Percentiles rank a stretch among this genome's conserved stretches.
These are phyloP conservation scores for Dioszegia hungarica DNA, from an alignment of 768 basidiomycete genomes.

Conservation along the genomic window DNA sequence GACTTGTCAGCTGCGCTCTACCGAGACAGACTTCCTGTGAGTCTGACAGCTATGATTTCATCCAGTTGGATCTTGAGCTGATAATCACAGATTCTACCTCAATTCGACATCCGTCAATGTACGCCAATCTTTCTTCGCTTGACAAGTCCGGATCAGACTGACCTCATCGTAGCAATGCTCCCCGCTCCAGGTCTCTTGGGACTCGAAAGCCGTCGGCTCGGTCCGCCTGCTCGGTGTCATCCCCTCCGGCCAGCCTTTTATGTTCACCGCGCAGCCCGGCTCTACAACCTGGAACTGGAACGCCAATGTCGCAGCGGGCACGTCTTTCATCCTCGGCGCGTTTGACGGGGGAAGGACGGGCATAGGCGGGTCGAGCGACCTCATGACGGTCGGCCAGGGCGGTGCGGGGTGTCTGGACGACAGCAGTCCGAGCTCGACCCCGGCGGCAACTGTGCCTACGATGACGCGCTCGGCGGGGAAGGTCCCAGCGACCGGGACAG, in stretches of 20 bases:
- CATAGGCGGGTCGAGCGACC: slow-evolving; percentile 61
- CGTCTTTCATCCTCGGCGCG: slow-evolving; percentile 48
- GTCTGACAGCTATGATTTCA: background rate
- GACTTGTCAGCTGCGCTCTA: slow-evolving; percentile 20
- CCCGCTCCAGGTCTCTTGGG: slow-evolving; percentile 36
- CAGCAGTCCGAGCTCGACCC: slow-evolving; percentile 50
- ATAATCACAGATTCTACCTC: slow-evolving; percentile 34
- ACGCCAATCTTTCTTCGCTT: background rate
- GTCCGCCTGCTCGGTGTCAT: slow-evolving; percentile 56
- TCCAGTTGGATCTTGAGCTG: background rate
- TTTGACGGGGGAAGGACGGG: slow-evolving; percentile 31
- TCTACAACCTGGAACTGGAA: slow-evolving; percentile 54
- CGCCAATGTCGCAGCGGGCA: slow-evolving; percentile 59
- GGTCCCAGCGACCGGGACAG: background rate
- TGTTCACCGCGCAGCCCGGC: slow-evolving; percentile 51
- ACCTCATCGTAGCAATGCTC: slow-evolving; percentile 25
- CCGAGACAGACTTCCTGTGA: slow-evolving; percentile 30
- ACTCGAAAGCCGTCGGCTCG: slow-evolving; percentile 24
- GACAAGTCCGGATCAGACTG: background rate
- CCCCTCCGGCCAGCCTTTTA: slow-evolving; percentile 59
- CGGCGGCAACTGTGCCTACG: slow-evolving; percentile 13
- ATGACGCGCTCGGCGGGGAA: slow-evolving; percentile 7
- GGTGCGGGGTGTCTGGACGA: slow-evolving; percentile 57
- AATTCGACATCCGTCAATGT: slow-evolving; percentile 32
- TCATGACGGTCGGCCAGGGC: slow-evolving; percentile 53